Percentiles rank a stretch among this genome's conserved stretches.
Conservation (phyloP, 2,329 filamentous ascomycete species). For the Pseudopyricularia cyperi region DNA sequence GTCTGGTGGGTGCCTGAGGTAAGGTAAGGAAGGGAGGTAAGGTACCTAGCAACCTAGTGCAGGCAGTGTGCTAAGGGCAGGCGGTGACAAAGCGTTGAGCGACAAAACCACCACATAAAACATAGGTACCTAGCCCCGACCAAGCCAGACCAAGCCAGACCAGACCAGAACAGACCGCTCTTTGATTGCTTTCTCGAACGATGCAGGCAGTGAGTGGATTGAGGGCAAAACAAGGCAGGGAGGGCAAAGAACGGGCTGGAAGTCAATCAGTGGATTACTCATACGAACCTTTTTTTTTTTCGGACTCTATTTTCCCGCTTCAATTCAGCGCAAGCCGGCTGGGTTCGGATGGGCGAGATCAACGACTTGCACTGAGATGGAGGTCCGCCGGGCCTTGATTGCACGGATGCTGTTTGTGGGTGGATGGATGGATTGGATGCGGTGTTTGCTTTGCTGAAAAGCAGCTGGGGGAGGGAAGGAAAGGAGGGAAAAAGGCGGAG, state of each 20-base stretch:
- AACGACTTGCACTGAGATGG: background rate
- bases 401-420: background rate
- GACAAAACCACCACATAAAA: too few relatives aligned
- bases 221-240: too few relatives aligned
- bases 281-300: background rate
- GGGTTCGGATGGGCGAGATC: background rate
- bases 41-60: too few relatives aligned
- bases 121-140: too few relatives aligned
- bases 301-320: too few relatives aligned
- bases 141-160: too few relatives aligned
- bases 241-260: too few relatives aligned
- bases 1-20: too few relatives aligned
- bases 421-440: background rate
- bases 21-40: too few relatives aligned
- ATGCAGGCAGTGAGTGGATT: too few relatives aligned
- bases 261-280: background rate
- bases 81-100: background rate
- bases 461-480: background rate
- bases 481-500: background rate
- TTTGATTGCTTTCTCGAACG: too few relatives aligned
- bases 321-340: background rate
- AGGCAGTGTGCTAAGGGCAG: too few relatives aligned
- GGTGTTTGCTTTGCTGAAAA: background rate
- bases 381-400: background rate
- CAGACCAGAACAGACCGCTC: background rate